Base-by-base conservation (phyloP, 2,329 filamentous ascomycete genomes). In the Ascochyta lentis region DNA sequence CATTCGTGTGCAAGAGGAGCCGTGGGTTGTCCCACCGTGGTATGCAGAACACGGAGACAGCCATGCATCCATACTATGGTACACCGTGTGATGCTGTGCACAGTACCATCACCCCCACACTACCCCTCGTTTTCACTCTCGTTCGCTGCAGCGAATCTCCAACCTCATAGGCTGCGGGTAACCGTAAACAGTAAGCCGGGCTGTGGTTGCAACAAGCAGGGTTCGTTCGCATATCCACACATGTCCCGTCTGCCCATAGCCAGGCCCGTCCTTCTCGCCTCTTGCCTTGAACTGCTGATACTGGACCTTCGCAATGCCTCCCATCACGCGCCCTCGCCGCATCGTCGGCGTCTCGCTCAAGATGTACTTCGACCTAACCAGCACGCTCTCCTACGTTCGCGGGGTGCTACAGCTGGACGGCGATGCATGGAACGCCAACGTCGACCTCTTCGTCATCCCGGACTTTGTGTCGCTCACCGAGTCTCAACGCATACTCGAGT, bases 391-490 rank as follows among this genome's bases (percentile, higher is more conserved):
- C 43, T 81, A 82, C 68, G 69, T 80, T 52, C 71, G 76, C 46
- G 74, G 75, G 52, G 73, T 80, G 43, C 67, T 75, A 41, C 64
- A 75, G 13, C 74, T 81, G 49, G 76, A 81, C 41, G 68, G 80
- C 51, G 89, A 88, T 69, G 78, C 79, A 19, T 74, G 75, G 77
- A 85, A 69, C 63, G 75, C 82, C 27, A 78, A 83, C 46, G 75
- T 90, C 57, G 87, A 91, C 73, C 81, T 94, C 64, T 92, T 92
- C 75, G 78, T 94, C 64, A 87, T 93, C 62, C 90, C 91, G 1
- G 90, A 94, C 76, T 90, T 91, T 70, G 76, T 94, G 49, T 86
- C 88, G 12, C 79, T 94, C 37, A 69, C 81, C n/a, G 76, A 81
- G 1, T 80, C 83, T 12, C 76, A 81, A 46, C 70, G 79, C 5